phyloP scores from a whole-genome alignment of 495 filamentous ascomycete species.

The Astrothelium macrocarpum region DNA sequence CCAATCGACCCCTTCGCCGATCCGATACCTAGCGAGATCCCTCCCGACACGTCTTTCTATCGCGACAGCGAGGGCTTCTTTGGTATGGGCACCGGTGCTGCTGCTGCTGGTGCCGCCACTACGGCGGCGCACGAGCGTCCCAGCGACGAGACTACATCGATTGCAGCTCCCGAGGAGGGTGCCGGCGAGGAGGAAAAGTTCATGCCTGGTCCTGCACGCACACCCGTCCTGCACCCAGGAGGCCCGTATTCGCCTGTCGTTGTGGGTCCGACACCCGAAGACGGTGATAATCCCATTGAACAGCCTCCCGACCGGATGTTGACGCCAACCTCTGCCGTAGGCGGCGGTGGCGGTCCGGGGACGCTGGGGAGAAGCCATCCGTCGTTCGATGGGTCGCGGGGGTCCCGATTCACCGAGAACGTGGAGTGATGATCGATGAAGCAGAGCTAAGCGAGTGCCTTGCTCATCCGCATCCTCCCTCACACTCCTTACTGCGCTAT shows the following conservation, averaged over 20 bases:
- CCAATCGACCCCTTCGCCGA: background rate
- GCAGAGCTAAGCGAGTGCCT: no score
- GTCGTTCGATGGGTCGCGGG: background rate
- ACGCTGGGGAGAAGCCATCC: background rate
- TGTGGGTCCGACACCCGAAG: background rate
- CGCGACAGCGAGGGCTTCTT: slow-evolving; percentile 19
- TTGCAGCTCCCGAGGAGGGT: background rate
- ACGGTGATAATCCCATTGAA: background rate
- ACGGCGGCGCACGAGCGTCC: background rate
- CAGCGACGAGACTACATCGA: background rate
- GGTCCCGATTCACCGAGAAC: background rate
- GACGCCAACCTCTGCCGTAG: background rate
- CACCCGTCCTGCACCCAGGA: slow-evolving; percentile 17
- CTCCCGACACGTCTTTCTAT: slow-evolving; percentile 15
- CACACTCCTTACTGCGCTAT: background rate
- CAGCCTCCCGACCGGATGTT: background rate
- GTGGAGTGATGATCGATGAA: background rate
- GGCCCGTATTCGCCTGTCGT: slow-evolving; percentile 14
- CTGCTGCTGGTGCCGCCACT: background rate
- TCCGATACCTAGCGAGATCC: background rate
- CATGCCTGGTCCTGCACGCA: slow-evolving; percentile 20
- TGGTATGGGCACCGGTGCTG: slow-evolving; percentile 9
- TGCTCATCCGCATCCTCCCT: no score
- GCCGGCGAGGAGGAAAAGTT: slow-evolving; percentile 13
- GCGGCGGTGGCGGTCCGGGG: background rate